phyloP scores from a whole-genome alignment of 768 basidiomycete genomes.

The Melanogaster broomeanus region DNA sequence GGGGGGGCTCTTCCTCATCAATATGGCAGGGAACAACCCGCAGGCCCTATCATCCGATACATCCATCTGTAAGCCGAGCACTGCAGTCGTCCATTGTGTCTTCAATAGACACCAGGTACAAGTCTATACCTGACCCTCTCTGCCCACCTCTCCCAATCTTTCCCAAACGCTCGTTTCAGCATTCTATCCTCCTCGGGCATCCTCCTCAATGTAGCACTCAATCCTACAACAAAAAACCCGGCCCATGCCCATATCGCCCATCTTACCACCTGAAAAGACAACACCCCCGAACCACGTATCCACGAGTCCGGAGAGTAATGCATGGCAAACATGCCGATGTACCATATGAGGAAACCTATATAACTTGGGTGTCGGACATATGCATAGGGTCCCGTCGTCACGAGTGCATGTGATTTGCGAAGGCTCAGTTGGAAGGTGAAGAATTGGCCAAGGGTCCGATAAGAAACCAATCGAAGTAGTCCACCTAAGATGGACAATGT shows the following conservation, averaged over 20 bases:
- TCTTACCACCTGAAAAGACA: constrained; percentile 35
- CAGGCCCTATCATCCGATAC: no score
- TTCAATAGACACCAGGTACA: no score
- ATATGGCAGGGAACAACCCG: no score
- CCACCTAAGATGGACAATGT: constrained; percentile 38
- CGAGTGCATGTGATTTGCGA: constrained; percentile 45
- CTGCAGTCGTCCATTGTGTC: no score
- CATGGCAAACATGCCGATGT: constrained; percentile 13
- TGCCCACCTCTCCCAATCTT: constrained; percentile 50
- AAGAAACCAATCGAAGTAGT: constrained; percentile 43
- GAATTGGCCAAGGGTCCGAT: constrained; percentile 44
- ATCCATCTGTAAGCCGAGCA: no score
- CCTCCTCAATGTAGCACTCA: constrained; percentile 37
- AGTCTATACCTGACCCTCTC: constrained; percentile 45
- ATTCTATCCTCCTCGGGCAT: constrained; percentile 49
- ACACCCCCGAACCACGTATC: constrained; percentile 43
- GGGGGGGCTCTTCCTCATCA: no score
- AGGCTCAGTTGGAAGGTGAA: constrained; percentile 59
- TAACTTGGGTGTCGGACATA: constrained; percentile 54
- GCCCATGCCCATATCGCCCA: constrained; percentile 27
- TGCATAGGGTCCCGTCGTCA: constrained; percentile 50
- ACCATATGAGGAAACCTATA: constrained; percentile 36
- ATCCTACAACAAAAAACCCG: constrained; percentile 32
- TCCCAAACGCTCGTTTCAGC: constrained; percentile 41
- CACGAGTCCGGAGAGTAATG: constrained; percentile 40